Base-by-base conservation (phyloP, 805 yeast species). In the Pichia scutulata region DNA sequence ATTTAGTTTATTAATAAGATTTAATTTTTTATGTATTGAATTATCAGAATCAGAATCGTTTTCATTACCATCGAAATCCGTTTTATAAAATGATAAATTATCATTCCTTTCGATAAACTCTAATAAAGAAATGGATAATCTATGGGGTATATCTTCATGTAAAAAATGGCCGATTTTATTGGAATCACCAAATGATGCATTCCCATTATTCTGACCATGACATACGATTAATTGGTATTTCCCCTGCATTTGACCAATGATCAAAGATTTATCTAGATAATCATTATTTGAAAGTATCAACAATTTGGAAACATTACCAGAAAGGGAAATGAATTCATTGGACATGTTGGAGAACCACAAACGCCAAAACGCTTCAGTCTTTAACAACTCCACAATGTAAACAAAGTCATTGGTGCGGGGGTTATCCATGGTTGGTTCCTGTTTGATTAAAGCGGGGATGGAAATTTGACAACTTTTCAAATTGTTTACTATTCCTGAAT, bases 211-310 rank as follows among this genome's bases (percentile, higher is more conserved):
- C n/a, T n/a, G n/a, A n/a, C n/a, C n/a, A 46, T 76, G 80, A 63
- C 89, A 84, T 5, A 89, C 93, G 14, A 87, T 81, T 40, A 93
- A 74, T 67, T 95, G 99, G 65, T 85, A 93, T 63, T 82, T 84
- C 1, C 99, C 99, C 68, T 90, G 98, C 99, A 93, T 93, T 67
- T 95, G 99, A 0, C 97, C 99, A 47, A 93, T 82, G 66, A 90
- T 89, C 44, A 93, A 71, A 39, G 78, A 78, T 55, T 84, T 89
- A 67, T 93, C 99, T 28, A 95, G 72, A 21, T 86, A 81, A 57
- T 93, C 97, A 47, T 90, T 85, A 3, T 96, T 96, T 0, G 98
- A 95, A 16, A 95, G 68, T 1, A 93, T 74, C 40, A 93, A 73
- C 48, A 93, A 58, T 59, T 89, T 86, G 0, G 90, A 81, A 0